Percentiles rank a stretch among this genome's conserved stretches.
Evolutionary conservation across 768 basidiomycete species (phyloP).

Genomic region (Saitozyma podzolica): DNA sequence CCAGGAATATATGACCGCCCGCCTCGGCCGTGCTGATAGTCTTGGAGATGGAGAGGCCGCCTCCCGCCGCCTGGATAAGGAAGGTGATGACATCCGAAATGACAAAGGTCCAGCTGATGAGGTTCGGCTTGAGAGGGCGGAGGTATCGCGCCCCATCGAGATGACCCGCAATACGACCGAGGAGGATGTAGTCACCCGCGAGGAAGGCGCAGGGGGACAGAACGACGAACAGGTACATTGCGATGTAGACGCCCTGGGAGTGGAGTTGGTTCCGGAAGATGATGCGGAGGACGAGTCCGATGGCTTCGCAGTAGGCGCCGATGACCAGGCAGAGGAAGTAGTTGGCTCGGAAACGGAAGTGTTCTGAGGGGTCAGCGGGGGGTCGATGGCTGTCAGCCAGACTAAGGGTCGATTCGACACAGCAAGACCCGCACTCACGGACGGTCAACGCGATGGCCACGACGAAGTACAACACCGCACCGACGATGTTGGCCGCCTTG

Average conservation of each 20-base stretch:
- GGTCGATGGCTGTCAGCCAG: no score
- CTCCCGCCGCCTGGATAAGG: constrained; percentile 51
- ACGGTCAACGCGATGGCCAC: constrained; percentile 41
- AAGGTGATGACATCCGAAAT: constrained; percentile 51
- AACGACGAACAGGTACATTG: constrained; percentile 49
- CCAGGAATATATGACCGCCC: constrained; percentile 50
- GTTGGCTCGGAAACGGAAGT: constrained; percentile 29
- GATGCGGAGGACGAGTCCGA: constrained; percentile 46
- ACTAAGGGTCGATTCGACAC: no score
- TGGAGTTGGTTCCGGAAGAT: constrained; percentile 45
- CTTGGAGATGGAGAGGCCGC: constrained; percentile 44
- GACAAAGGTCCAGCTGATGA: constrained; percentile 47
- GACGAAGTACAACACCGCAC: constrained; percentile 44
- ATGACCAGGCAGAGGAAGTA: constrained; percentile 49
- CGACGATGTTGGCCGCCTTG: constrained; percentile 36
- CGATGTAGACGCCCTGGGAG: constrained; percentile 37
- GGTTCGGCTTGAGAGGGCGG: constrained; percentile 39
- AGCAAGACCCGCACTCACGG: constrained; percentile 43
- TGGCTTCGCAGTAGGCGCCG: constrained; percentile 46
- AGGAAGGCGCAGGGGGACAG: constrained; percentile 50
- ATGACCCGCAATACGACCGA: constrained; percentile 44
- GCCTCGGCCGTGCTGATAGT: constrained; percentile 30
- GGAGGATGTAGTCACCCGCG: constrained; percentile 50
- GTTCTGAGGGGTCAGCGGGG: constrained; percentile 6
- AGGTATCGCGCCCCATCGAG: constrained; percentile 40